phyloP scores from a whole-genome alignment of 2,329 filamentous ascomycete genomes.

The Bipolaris sorokiniana region DNA sequence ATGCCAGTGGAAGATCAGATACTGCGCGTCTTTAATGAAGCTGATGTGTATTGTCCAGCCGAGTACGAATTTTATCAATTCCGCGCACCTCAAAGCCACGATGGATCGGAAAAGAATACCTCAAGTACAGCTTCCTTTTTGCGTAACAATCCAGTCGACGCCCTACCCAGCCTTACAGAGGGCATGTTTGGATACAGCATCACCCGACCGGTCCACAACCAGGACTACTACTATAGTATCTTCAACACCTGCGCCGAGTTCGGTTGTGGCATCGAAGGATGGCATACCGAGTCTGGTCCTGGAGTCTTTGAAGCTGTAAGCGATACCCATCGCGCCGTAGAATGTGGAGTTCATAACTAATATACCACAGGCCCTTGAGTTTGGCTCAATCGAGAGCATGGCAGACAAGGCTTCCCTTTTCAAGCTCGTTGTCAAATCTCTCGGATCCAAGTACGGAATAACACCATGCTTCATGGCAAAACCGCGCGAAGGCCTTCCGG shows the following conservation, averaged over 20 bases:
- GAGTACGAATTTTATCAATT: constrained; percentile 98
- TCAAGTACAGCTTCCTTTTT: constrained; percentile 77
- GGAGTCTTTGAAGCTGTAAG: constrained; percentile 89
- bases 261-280: constrained; percentile 83
- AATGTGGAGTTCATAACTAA: constrained; percentile 15
- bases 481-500: constrained; percentile 85
- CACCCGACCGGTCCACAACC: constrained; percentile 84
- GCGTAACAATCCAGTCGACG: constrained; percentile 71
- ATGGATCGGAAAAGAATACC: constrained; percentile 62
- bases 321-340: neutral
- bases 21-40: constrained; percentile 24
- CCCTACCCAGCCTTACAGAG: constrained; percentile 82
- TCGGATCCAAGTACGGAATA: constrained; percentile 85
- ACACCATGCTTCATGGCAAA: constrained; percentile 99
- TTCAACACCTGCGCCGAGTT: constrained; percentile 82
- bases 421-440: constrained; percentile 92
- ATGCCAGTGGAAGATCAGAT: constrained; percentile 15
- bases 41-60: constrained; percentile 58
- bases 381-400: constrained; percentile 85
- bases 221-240: constrained; percentile 89
- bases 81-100: constrained; percentile 64
- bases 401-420: constrained; percentile 90
- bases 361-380: constrained; percentile 77
- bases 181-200: constrained; percentile 97
- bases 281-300: constrained; percentile 93